Percentiles rank a stretch among this genome's conserved stretches.
phyloP scores from a whole-genome alignment of 2,329 filamentous ascomycete species.

The Dactylellina sp. region DNA sequence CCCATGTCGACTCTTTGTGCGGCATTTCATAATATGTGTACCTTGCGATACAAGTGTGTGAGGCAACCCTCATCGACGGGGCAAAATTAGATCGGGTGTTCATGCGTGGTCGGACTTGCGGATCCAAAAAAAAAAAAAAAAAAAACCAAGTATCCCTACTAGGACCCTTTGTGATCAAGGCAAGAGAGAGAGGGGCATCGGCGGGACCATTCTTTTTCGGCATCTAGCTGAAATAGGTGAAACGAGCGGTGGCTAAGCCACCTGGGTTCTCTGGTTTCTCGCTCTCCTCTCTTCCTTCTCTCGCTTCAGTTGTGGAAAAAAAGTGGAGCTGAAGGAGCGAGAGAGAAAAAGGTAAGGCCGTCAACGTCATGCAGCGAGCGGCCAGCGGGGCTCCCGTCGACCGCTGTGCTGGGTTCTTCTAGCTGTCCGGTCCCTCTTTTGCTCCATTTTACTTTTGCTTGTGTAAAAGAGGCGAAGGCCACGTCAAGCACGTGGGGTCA shows the following conservation, averaged over 20 bases:
- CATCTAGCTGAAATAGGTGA: not conserved
- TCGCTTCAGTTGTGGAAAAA: conserved; percentile 9
- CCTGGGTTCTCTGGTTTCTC: not conserved
- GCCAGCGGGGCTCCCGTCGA: conserved; percentile 36
- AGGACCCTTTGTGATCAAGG: not conserved
- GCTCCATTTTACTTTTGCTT: not conserved
- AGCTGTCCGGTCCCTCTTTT: not conserved
- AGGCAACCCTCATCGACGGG: conserved; percentile 33
- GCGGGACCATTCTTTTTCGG: conserved; percentile 39
- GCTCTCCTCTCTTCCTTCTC: too few species aligned
- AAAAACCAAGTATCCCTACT: too few species aligned
- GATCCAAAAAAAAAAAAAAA: conserved; percentile 5
- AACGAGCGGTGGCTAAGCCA: conserved; percentile 37
- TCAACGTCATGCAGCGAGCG: conserved; percentile 38
- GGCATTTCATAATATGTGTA: conserved; percentile 36
- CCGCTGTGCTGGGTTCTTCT: conserved; percentile 29
- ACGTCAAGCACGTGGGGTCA: conserved; percentile 47
- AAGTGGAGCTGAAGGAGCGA: not conserved
- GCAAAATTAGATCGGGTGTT: conserved; percentile 1
- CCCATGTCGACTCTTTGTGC: conserved; percentile 49
- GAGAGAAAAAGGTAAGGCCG: not conserved
- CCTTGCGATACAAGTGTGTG: conserved; percentile 47
- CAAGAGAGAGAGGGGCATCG: not conserved
- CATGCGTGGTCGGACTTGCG: conserved; percentile 28
- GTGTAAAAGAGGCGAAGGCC: conserved; percentile 3